Evolutionary conservation across 192 early-diverging fungal genomes (phyloP).

Genomic region (Entomortierella parvispora): DNA sequence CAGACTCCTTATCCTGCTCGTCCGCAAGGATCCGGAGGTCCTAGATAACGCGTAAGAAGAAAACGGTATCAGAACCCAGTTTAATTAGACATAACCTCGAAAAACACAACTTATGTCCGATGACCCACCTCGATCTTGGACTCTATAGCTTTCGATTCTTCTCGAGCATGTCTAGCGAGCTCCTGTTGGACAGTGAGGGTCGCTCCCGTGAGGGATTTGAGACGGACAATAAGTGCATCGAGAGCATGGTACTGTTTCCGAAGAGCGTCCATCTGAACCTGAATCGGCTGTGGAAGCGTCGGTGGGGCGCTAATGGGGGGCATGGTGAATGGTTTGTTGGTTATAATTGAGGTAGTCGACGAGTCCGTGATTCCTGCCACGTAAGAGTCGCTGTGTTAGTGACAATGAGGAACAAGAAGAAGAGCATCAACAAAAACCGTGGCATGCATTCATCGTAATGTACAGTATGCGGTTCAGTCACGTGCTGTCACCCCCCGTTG

Average conservation of each 20-base stretch:
- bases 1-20: slow-evolving; percentile 61
- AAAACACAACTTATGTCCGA: too few relatives aligned
- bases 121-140: slow-evolving; percentile 36
- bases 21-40: slow-evolving; percentile 58
- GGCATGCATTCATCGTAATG: too few relatives aligned
- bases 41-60: slow-evolving; percentile 19
- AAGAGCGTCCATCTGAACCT: slow-evolving; percentile 37
- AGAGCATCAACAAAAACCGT: too few relatives aligned
- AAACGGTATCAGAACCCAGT: neutral
- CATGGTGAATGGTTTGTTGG: slow-evolving; percentile 2
- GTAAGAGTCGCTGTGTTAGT: neutral
- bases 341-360: too few relatives aligned
- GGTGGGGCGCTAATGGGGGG: slow-evolving; percentile 17
- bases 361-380: neutral
- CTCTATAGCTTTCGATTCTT: slow-evolving; percentile 44
- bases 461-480: too few relatives aligned
- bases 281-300: slow-evolving; percentile 10
- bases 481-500: too few relatives aligned
- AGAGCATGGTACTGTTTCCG: slow-evolving; percentile 45
- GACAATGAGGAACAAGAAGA: too few relatives aligned
- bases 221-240: slow-evolving; percentile 24
- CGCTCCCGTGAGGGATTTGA: slow-evolving; percentile 25
- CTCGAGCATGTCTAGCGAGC: slow-evolving; percentile 36
- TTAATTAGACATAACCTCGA: too few relatives aligned
- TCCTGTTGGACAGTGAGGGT: slow-evolving; percentile 43